Evolutionary conservation across 805 yeast species (phyloP).

Genomic region (Saturnispora hagleri): DNA sequence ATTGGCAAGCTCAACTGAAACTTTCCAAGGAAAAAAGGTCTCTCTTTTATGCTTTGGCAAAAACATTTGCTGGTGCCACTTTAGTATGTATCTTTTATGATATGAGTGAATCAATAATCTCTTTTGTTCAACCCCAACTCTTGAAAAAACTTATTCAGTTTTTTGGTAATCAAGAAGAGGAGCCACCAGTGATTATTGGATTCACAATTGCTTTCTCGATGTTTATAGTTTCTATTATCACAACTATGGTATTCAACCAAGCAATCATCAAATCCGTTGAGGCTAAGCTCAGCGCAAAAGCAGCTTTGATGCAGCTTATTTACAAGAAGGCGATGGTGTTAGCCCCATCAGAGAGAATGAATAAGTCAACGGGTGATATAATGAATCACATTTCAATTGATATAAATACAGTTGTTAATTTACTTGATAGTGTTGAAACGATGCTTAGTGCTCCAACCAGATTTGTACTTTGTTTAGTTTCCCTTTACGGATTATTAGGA

Average conservation of each 20-base stretch:
- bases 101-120: slow-evolving; percentile 30
- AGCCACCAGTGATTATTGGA: slow-evolving; percentile 49
- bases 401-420: slow-evolving; percentile 51
- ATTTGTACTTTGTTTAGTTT: slow-evolving; percentile 41
- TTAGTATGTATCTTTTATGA: slow-evolving; percentile 29
- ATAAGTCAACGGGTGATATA: slow-evolving; percentile 67
- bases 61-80: slow-evolving; percentile 31
- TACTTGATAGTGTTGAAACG: slow-evolving; percentile 45
- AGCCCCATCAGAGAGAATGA: slow-evolving; percentile 55
- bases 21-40: slow-evolving; percentile 17
- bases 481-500: slow-evolving; percentile 49
- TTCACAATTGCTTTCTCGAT: slow-evolving; percentile 51
- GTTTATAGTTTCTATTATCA: slow-evolving; percentile 51
- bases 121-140: slow-evolving; percentile 49
- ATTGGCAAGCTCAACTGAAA: slow-evolving; percentile 26
- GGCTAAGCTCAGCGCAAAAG: slow-evolving; percentile 55
- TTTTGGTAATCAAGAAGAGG: slow-evolving; percentile 26
- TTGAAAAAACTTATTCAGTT: slow-evolving; percentile 39
- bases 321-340: slow-evolving; percentile 62
- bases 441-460: slow-evolving; percentile 52
- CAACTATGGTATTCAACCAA: slow-evolving; percentile 60
- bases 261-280: slow-evolving; percentile 49
- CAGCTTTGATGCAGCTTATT: slow-evolving; percentile 57
- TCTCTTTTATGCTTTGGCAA: slow-evolving; percentile 27
- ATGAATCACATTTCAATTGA: slow-evolving; percentile 75